Percentiles rank a stretch among this genome's conserved stretches.
Evolutionary conservation across 192 early-diverging fungal species (phyloP).

Genomic region (Neocallimastix lanati): DNA sequence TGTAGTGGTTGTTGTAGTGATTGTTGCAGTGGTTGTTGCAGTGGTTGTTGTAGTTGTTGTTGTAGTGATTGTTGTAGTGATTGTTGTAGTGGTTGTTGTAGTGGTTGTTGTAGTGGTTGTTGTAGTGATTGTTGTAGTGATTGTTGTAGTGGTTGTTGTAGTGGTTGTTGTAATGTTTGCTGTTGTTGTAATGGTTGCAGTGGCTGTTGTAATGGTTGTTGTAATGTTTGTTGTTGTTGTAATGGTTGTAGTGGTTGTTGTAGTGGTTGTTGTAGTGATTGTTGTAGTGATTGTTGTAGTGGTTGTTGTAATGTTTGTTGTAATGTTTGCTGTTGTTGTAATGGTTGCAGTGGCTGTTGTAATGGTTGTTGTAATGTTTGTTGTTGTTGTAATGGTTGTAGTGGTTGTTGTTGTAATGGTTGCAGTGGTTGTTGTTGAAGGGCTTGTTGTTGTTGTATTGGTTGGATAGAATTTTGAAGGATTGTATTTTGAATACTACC

Average conservation of each 20-base stretch:
- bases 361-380: neutral
- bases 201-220: too few relatives aligned
- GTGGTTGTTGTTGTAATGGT: too few relatives aligned
- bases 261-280: neutral
- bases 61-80: too few relatives aligned
- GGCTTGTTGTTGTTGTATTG: too few relatives aligned
- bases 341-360: neutral
- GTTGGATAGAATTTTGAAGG: neutral
- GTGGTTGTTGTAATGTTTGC: neutral
- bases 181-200: too few relatives aligned
- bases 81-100: too few relatives aligned
- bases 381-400: too few relatives aligned
- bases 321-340: too few relatives aligned
- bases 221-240: too few relatives aligned
- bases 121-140: neutral
- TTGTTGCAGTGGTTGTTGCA: neutral
- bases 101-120: neutral
- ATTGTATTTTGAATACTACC: neutral
- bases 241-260: neutral
- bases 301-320: too few relatives aligned
- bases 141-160: neutral
- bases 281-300: neutral
- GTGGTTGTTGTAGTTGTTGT: neutral
- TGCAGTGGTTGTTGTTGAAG: too few relatives aligned
- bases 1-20: too few relatives aligned